Conservation (phyloP, 1,139 yeast species). For the Saccharomyces hybrid region DNA sequence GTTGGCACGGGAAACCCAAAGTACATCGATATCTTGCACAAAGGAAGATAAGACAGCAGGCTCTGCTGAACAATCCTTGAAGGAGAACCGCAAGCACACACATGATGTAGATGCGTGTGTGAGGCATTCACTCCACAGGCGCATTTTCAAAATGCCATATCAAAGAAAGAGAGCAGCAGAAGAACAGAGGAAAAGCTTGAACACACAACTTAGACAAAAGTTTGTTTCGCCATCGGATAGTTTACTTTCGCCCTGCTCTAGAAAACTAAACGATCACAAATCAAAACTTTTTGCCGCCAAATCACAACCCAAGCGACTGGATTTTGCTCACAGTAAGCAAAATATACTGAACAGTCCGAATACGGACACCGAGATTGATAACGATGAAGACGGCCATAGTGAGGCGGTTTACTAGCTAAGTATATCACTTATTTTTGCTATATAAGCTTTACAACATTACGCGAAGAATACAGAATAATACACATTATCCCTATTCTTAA, state of each 20-base stretch:
- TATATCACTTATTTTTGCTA: background rate
- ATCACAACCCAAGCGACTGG: slow-evolving; percentile 26
- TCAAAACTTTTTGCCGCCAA: slow-evolving; percentile 23
- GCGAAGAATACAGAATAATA: background rate
- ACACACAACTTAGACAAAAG: slow-evolving; percentile 14
- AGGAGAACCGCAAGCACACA: background rate
- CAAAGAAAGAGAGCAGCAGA: slow-evolving; percentile 3
- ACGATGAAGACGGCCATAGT: background rate
- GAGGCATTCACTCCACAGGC: background rate
- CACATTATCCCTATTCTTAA: background rate
- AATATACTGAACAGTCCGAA: background rate
- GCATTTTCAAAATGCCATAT: background rate
- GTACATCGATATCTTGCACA: background rate
- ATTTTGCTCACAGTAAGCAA: slow-evolving; percentile 11
- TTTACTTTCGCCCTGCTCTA: slow-evolving; percentile 50
- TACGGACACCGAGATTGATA: background rate
- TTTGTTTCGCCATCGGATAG: slow-evolving; percentile 54
- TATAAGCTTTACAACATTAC: background rate
- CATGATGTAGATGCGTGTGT: background rate
- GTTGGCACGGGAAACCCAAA: background rate
- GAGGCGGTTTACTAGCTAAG: background rate
- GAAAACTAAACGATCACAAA: slow-evolving; percentile 44
- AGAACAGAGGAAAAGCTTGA: slow-evolving; percentile 6
- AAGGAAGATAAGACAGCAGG: background rate
- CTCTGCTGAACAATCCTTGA: background rate